Evolutionary conservation across 805 yeast genomes (phyloP), one percentile per base, ranked within the genome.

Genomic region (Candida schatavii): DNA sequence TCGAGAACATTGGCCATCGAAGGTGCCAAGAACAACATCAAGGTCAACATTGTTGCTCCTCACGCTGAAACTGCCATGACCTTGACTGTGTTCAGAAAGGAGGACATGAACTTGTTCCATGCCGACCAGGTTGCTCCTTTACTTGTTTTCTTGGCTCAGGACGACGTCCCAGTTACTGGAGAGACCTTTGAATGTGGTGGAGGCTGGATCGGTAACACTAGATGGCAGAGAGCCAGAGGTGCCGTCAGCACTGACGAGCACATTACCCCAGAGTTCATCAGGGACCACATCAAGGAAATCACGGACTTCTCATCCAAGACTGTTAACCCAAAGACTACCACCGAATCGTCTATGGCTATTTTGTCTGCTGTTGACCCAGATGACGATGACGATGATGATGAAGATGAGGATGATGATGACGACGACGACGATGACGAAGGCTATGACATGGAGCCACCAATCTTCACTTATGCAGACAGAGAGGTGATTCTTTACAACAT

Each of bases 51-150:
- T 28, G 82, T 89, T 61, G 98, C 99, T 21, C 99, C 99, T 41
- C 97, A 91, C 62, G 98, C 98, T 22, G 97, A 91, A 58, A 91
- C 99, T 34, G 90, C 95, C 44, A 91, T 91, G 99, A 91, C 99
- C 22, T 78, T 80, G 56, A 85, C 96, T 4, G 82, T 91, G 37
- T 86, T 91, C 68, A 77, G 80, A 37, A 83, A 82, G 37, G 81
- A 80, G 46, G 95, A 91, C 64, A 77, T 83, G 52, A 87, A 88
- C 66, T 80, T 83, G 53, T 88, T 83, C 66, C 88, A 87, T 54
- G 90, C 97, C 4, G 78, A 82, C 40, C 88, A 81, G 62, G 97
- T 91, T 37, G 93, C 97, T 1, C 99, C 99, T 44, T 72, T 90
- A 48, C 79, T 88, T 50, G 88, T 88, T 14, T 74, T 84, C 53